Evolutionary conservation across 2,329 filamentous ascomycete species (phyloP), one percentile per base, ranked within the genome.

Genomic region (Venturiaceae sp.): DNA sequence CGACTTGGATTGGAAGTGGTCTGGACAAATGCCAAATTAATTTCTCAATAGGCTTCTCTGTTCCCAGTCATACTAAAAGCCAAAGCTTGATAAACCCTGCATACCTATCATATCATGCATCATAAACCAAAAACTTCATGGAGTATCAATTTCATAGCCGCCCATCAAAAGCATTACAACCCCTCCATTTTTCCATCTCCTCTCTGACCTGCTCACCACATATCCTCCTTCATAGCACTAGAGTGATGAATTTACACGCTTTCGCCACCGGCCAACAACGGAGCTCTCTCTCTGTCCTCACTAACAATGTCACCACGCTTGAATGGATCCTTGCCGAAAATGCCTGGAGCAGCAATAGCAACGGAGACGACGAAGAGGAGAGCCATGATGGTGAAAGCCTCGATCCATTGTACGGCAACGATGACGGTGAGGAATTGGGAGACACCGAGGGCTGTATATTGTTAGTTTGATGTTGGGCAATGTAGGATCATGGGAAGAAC

Each of bases 341-440:
- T 77, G 23, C 80, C 80, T 0, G 87, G 86, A 34, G 88, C 72
- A 2, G 83, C 86, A 56, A 90, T 77, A 16, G 80, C 72, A 2
- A 88, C 66, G 1, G 87, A 90, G 19, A 83, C 73, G 21, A 91
- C 70, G 69, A 94, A 87, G 57, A 95, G 81, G 28, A 88, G 69
- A 0, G 79, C 82, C 79, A 92, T 91, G 69, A 95, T 90, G 62
- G 84, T 78, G 67, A 95, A 94, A 34, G 90, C 88, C 70, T 95
- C 95, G 72, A 95, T 92, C 90, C 90, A 95, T 75, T 96, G 91
- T 63, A 95, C 78, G 6, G 89, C 88, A 64, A 95, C 78, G 60
- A 86, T 72, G 69, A 90, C 84, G 66, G 81, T 79, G 55, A 84
- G 75, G 74, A 95, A 85, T 71, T 96, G 91, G 14, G 83, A 81